These are phyloP conservation scores for Mariannaea sp. DNA, from an alignment of 2,329 filamentous ascomycete species.

Conservation along the genomic window DNA sequence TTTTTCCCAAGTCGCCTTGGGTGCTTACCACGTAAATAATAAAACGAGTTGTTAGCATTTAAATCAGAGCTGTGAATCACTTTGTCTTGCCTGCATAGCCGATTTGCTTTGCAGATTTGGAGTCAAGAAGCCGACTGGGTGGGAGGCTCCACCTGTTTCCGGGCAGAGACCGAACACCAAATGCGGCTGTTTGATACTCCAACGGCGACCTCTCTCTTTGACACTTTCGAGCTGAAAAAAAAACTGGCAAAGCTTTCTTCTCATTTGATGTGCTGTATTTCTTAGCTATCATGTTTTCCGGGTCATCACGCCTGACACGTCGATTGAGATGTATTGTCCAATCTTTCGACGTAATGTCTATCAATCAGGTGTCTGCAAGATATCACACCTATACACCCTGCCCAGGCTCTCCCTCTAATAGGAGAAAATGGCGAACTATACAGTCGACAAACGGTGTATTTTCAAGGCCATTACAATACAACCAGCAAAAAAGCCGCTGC, in stretches of 20 bases:
- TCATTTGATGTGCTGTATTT: background rate
- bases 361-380: background rate
- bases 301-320: background rate
- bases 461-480: background rate
- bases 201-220: too few relatives aligned
- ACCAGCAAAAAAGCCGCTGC: too few relatives aligned
- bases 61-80: too few relatives aligned
- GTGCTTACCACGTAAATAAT: too few relatives aligned
- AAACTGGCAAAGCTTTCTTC: too few relatives aligned
- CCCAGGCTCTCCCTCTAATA: background rate
- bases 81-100: constrained; percentile 7
- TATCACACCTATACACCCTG: background rate
- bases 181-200: too few relatives aligned
- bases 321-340: background rate
- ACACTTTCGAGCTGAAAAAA: too few relatives aligned
- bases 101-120: background rate
- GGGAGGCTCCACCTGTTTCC: background rate
- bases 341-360: background rate
- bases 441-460: too few relatives aligned
- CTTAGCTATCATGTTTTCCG: background rate
- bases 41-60: background rate
- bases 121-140: constrained; percentile 14
- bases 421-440: background rate
- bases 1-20: background rate
- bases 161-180: too few relatives aligned